A percentile compares a stretch with the other conserved stretches of the same genome.
phyloP scores from a whole-genome alignment of 345 rosid genomes.

The Chamaenerion angustifolium region DNA sequence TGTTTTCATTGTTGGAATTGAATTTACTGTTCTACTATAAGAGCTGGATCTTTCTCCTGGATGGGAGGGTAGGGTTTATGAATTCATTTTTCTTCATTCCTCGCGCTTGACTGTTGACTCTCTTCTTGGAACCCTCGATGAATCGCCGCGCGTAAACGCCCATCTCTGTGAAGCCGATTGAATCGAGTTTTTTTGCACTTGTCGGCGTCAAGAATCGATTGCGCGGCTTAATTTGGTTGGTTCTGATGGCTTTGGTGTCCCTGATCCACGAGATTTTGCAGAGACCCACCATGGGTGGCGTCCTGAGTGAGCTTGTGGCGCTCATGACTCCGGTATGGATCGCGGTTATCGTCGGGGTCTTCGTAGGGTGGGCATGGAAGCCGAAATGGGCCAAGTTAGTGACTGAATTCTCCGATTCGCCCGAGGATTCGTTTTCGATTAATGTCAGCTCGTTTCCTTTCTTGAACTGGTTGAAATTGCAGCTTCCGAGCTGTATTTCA shows the following conservation, averaged over 20 bases:
- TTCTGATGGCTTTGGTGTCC: slow-evolving; percentile 36
- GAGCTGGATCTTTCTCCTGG: neutral
- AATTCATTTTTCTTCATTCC: neutral
- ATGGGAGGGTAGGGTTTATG: slow-evolving; percentile 4
- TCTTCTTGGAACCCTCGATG: slow-evolving; percentile 23
- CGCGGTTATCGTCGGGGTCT: slow-evolving; percentile 66
- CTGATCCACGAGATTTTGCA: slow-evolving; percentile 35
- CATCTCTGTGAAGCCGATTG: slow-evolving; percentile 16
- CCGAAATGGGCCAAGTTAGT: slow-evolving; percentile 75
- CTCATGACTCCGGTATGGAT: slow-evolving; percentile 65
- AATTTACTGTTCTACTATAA: neutral
- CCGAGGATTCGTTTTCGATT: slow-evolving; percentile 6
- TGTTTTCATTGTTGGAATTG: neutral
- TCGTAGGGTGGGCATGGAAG: slow-evolving; percentile 94
- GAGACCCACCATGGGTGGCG: slow-evolving; percentile 30
- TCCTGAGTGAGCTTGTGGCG: slow-evolving; percentile 32
- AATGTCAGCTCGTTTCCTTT: slow-evolving; percentile 17
- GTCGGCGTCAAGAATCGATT: neutral
- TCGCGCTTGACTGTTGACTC: neutral
- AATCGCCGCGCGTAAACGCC: slow-evolving; percentile 24
- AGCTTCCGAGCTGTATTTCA: slow-evolving; percentile 35
- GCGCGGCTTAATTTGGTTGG: slow-evolving; percentile 11
- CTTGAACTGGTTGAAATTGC: slow-evolving; percentile 35
- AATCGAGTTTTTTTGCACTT: slow-evolving; percentile 26
- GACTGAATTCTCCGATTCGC: slow-evolving; percentile 23